Conservation (phyloP, 805 yeast species). For the Alloascoidea hylecoeti region DNA sequence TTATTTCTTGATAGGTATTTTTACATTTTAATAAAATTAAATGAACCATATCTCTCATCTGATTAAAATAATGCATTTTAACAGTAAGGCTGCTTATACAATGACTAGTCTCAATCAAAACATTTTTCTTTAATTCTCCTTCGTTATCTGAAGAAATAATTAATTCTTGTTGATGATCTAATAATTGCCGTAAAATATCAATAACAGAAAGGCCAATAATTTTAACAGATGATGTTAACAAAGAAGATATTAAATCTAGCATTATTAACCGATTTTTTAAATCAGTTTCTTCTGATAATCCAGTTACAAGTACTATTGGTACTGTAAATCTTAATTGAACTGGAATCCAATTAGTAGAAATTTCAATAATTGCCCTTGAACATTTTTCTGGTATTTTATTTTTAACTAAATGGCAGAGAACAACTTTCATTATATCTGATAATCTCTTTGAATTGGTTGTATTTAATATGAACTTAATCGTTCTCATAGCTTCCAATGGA, state of each 20-base stretch:
- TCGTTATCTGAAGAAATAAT: neutral
- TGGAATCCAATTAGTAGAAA: conserved; percentile 66
- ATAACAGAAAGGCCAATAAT: conserved; percentile 80
- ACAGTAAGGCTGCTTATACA: conserved; percentile 59
- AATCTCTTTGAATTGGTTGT: conserved; percentile 50
- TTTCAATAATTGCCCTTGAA: conserved; percentile 43
- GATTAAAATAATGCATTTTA: conserved; percentile 79
- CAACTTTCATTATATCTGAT: conserved; percentile 35
- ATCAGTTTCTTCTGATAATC: neutral
- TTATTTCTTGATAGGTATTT: conserved; percentile 1
- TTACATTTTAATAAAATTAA: conserved; percentile 31
- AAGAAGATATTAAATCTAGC: conserved; percentile 33
- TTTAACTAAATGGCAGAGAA: conserved; percentile 30
- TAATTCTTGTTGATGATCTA: neutral
- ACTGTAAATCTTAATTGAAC: conserved; percentile 63
- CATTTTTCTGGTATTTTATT: conserved; percentile 21
- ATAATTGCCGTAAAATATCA: conserved; percentile 46
- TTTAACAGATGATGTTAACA: conserved; percentile 60
- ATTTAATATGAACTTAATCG: conserved; percentile 48
- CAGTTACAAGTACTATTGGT: conserved; percentile 29
- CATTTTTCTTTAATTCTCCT: conserved; percentile 6
- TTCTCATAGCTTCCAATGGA: conserved; percentile 10
- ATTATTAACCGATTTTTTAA: conserved; percentile 21
- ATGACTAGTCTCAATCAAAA: conserved; percentile 30
- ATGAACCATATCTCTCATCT: conserved; percentile 65